phyloP scores from a whole-genome alignment of 305 asterid species.

The Ruellia speciosa region DNA sequence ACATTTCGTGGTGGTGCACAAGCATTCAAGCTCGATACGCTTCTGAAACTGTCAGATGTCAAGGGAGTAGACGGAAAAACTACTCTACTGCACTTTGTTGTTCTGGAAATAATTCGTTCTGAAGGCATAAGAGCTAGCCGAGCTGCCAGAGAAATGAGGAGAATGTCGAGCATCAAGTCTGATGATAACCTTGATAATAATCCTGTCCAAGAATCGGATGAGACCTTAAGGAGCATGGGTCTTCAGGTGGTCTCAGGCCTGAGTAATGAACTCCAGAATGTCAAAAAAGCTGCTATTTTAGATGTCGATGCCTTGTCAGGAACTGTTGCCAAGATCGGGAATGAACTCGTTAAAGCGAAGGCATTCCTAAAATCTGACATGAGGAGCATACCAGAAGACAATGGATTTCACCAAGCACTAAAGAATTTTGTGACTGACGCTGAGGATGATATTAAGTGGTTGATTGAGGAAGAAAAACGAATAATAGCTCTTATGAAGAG shows the following conservation, averaged over 20 bases:
- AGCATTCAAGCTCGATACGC: conserved; percentile 88
- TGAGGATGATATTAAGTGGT: conserved; percentile 40
- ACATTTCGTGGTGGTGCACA: conserved; percentile 90
- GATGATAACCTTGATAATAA: conserved; percentile 46
- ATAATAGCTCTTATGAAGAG: conserved; percentile 62
- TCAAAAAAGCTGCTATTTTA: conserved; percentile 62
- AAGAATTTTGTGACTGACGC: conserved; percentile 45
- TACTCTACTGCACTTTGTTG: conserved; percentile 75
- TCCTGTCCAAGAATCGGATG: conserved; percentile 39
- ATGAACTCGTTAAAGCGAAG: conserved; percentile 36
- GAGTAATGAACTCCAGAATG: conserved; percentile 57
- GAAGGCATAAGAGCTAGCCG: conserved; percentile 79
- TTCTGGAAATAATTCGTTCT: conserved; percentile 80
- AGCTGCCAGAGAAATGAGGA: conserved; percentile 42
- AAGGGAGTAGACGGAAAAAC: conserved; percentile 86
- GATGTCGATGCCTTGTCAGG: conserved; percentile 56
- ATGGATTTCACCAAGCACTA: conserved; percentile 47
- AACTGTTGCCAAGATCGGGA: conserved; percentile 53
- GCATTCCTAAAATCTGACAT: conserved; percentile 48
- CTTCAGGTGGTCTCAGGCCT: conserved; percentile 58
- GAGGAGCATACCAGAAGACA: conserved; percentile 39
- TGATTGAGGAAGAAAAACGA: conserved; percentile 76
- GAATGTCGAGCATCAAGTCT: conserved; percentile 59
- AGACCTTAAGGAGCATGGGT: conserved; percentile 44
- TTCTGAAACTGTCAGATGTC: conserved; percentile 72